A percentile compares a stretch with the other conserved stretches of the same genome.
Evolutionary conservation across 257 asterid genomes (phyloP).

Genomic region (Jacaranda mimosifolia): DNA sequence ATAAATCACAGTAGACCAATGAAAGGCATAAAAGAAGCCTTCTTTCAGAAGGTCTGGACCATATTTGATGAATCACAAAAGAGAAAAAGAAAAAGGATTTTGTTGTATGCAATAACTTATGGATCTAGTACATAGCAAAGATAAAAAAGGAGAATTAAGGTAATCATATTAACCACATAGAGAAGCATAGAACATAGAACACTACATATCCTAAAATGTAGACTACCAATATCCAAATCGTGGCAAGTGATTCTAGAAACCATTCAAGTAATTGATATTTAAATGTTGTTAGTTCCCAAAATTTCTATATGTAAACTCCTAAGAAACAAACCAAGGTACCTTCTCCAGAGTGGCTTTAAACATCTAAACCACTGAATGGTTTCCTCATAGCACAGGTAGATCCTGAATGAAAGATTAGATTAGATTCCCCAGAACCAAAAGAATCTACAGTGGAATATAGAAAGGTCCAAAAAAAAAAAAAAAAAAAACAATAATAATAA

Average conservation of each 20-base stretch:
- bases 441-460: conserved; percentile 35
- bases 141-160: conserved; percentile 5
- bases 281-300: conserved; percentile 43
- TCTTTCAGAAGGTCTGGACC: background rate
- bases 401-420: conserved; percentile 91
- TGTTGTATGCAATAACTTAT: background rate
- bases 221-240: conserved; percentile 17
- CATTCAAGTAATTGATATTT: conserved; percentile 8
- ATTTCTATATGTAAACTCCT: conserved; percentile 70
- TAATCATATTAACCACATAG: conserved; percentile 8
- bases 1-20: conserved; percentile 15
- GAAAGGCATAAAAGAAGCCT: conserved; percentile 13
- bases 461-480: conserved; percentile 25
- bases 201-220: conserved; percentile 14
- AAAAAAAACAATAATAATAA: too few species aligned
- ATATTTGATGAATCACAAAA: background rate
- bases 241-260: background rate
- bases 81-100: background rate
- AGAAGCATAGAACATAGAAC: background rate
- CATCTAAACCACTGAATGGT: conserved; percentile 92
- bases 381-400: conserved; percentile 87
- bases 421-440: conserved; percentile 78
- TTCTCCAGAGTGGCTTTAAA: conserved; percentile 92
- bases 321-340: conserved; percentile 94
- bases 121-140: background rate